These are phyloP conservation scores for Umbellularia californica DNA, from an alignment of 164 flowering plant species.

Conservation along the genomic window DNA sequence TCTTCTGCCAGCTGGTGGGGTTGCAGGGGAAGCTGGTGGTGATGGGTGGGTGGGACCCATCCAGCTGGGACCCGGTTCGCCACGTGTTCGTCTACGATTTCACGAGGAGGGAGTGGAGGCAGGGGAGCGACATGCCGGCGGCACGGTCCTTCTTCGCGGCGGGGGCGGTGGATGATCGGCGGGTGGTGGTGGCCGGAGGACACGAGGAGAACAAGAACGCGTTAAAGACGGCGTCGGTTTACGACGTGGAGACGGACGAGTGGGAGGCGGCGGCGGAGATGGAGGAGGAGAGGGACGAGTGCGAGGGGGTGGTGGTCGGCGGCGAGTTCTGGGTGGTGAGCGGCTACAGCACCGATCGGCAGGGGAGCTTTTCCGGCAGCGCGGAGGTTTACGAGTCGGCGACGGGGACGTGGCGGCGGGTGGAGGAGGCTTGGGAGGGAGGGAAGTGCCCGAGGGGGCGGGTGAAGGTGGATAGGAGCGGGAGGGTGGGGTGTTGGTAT, in stretches of 20 bases:
- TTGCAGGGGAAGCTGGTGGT: constrained; percentile 54
- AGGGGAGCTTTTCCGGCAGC: constrained; percentile 50
- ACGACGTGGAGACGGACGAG: constrained; percentile 51
- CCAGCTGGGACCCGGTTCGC: constrained; percentile 48
- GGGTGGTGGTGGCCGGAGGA: constrained; percentile 65
- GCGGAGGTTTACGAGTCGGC: constrained; percentile 44
- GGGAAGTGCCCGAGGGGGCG: constrained; percentile 51
- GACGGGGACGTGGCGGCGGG: constrained; percentile 48
- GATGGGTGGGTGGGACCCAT: constrained; percentile 83
- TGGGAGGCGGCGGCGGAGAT: constrained; percentile 59
- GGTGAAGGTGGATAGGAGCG: constrained; percentile 38
- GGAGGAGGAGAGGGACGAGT: constrained; percentile 80
- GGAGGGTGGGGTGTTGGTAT: constrained; percentile 36
- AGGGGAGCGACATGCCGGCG: constrained; percentile 55
- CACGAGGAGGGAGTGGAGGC: constrained; percentile 41
- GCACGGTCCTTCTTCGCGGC: constrained; percentile 64
- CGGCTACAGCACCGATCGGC: constrained; percentile 69
- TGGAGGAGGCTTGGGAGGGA: constrained; percentile 49
- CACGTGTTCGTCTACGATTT: constrained; percentile 65
- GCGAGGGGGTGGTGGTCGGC: constrained; percentile 58
- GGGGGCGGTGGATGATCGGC: constrained; percentile 31
- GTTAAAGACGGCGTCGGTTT: constrained; percentile 47
- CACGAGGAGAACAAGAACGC: constrained; percentile 87
- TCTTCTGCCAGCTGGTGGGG: constrained; percentile 60
- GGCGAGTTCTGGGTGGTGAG: constrained; percentile 80